phyloP scores from a whole-genome alignment of 805 yeast species.

The Groenewaldozyma tartarivorans region DNA sequence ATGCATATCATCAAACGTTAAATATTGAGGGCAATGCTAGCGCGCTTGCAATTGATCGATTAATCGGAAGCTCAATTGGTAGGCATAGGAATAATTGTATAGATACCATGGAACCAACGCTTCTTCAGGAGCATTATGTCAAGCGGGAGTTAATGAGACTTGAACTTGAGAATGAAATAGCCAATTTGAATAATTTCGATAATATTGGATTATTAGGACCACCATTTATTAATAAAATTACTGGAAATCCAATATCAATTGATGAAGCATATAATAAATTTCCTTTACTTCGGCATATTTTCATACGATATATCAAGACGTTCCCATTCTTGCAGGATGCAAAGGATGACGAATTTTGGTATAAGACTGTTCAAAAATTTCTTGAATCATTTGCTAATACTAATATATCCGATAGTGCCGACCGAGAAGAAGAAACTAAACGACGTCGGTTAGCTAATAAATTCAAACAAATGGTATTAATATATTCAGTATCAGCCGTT shows the following conservation, averaged over 20 bases:
- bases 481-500: constrained; percentile 68
- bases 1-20: too few species aligned
- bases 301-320: constrained; percentile 49
- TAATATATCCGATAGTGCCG: constrained; percentile 62
- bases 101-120: too few species aligned
- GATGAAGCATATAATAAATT: constrained; percentile 30
- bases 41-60: too few species aligned
- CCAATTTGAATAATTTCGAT: constrained; percentile 44
- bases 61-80: too few species aligned
- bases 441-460: constrained; percentile 47
- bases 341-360: constrained; percentile 64
- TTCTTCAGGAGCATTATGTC: constrained; percentile 80
- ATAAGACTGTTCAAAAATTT: constrained; percentile 66
- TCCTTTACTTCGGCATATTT: constrained; percentile 62
- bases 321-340: constrained; percentile 63
- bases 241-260: background rate
- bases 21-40: too few species aligned
- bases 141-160: constrained; percentile 68
- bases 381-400: constrained; percentile 68
- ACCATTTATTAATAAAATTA: constrained; percentile 45
- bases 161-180: constrained; percentile 56
- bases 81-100: too few species aligned
- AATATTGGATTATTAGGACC: constrained; percentile 65
- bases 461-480: constrained; percentile 49
- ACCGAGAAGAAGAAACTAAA: constrained; percentile 67